These are phyloP conservation scores for Wickerhamiella alocasiicola DNA, from an alignment of 805 yeast genomes.

Conservation along the genomic window DNA sequence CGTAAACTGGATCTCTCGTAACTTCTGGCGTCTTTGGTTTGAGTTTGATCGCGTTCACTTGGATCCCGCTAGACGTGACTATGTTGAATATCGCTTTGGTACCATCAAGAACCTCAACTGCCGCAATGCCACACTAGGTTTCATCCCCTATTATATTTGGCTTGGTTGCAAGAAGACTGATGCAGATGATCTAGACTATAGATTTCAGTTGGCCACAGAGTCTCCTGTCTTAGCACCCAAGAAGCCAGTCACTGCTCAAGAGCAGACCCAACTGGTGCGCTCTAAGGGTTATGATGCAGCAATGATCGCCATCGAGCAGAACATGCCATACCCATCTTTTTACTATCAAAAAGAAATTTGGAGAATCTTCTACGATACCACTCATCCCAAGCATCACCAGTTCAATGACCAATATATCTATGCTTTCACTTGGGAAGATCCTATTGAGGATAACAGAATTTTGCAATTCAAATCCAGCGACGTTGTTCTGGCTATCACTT, in stretches of 20 bases:
- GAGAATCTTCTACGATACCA: constrained; percentile 70
- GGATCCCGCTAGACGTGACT: constrained; percentile 71
- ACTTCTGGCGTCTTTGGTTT: constrained; percentile 82
- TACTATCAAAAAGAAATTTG: constrained; percentile 68
- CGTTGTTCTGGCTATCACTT: constrained; percentile 69
- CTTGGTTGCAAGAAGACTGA: constrained; percentile 55
- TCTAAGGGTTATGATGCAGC: constrained; percentile 72
- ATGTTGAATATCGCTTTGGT: constrained; percentile 71
- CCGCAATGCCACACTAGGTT: constrained; percentile 52
- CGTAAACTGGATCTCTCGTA: constrained; percentile 63
- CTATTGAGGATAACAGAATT: constrained; percentile 62
- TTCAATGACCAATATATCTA: constrained; percentile 71
- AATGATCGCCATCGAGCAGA: constrained; percentile 43
- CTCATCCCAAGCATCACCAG: constrained; percentile 53
- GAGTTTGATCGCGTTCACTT: constrained; percentile 71
- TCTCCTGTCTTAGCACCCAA: constrained; percentile 73
- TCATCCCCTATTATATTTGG: constrained; percentile 77
- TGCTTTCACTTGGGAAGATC: constrained; percentile 88
- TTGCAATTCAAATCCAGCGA: constrained; percentile 49
- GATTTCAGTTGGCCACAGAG: constrained; percentile 65
- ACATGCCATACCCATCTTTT: constrained; percentile 66
- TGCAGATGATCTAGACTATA: constrained; percentile 36
- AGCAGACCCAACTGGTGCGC: constrained; percentile 7
- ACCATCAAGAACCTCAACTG: constrained; percentile 63
- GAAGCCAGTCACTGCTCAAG: constrained; percentile 1